Percentiles rank a stretch among this genome's conserved stretches.
Conservation (phyloP, 805 yeast genomes). For the Starmerella stigmatis region DNA sequence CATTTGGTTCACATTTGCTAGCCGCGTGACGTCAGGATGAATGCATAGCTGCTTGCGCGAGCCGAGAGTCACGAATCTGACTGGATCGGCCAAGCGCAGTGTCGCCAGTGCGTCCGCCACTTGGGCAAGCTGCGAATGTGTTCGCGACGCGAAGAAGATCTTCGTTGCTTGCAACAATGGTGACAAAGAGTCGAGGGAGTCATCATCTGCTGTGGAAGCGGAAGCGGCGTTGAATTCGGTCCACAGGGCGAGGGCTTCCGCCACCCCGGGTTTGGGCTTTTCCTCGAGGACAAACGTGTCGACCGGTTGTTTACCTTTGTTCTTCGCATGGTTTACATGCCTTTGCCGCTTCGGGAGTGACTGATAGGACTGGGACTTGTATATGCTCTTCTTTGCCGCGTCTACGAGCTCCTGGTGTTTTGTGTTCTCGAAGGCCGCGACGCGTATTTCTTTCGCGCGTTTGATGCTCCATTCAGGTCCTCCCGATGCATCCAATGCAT, state of each 20-base stretch:
- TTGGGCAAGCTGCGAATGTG: slow-evolving; percentile 81
- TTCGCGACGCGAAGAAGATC: slow-evolving; percentile 68
- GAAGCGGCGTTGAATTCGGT: background rate
- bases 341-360: background rate
- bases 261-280: slow-evolving; percentile 5
- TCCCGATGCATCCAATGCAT: slow-evolving; percentile 34
- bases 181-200: slow-evolving; percentile 9
- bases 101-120: slow-evolving; percentile 60
- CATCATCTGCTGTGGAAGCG: background rate
- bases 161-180: slow-evolving; percentile 33
- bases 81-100: slow-evolving; percentile 52
- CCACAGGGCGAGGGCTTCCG: slow-evolving; percentile 7
- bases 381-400: slow-evolving; percentile 4
- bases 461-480: slow-evolving; percentile 64
- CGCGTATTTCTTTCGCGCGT: slow-evolving; percentile 28
- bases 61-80: slow-evolving; percentile 63
- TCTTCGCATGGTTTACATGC: background rate
- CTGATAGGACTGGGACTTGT: background rate
- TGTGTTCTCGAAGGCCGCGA: slow-evolving; percentile 18
- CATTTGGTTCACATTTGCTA: slow-evolving; percentile 43
- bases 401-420: slow-evolving; percentile 22
- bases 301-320: background rate
- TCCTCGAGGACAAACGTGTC: slow-evolving; percentile 15
- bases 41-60: slow-evolving; percentile 81
- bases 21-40: slow-evolving; percentile 46